phyloP scores from a whole-genome alignment of 164 flowering plant genomes.

The Platanus orientalis region DNA sequence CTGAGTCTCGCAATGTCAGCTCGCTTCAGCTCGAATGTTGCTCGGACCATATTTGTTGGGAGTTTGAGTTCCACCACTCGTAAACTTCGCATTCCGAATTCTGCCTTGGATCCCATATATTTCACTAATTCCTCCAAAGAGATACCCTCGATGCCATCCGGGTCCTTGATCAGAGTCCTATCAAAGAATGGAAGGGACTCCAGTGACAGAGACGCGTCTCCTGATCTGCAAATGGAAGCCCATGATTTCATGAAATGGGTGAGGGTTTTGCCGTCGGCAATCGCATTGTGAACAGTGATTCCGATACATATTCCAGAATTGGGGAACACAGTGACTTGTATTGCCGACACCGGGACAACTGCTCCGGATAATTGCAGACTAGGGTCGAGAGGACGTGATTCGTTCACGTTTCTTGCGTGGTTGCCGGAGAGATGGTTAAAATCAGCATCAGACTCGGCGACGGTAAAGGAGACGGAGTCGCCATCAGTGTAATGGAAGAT shows the following conservation, averaged over 20 bases:
- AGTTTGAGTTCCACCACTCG: neutral
- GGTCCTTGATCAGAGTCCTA: too few species aligned
- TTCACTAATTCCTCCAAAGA: slow-evolving; percentile 1
- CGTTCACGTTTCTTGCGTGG: neutral
- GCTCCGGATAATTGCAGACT: slow-evolving; percentile 4
- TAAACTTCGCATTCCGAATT: neutral
- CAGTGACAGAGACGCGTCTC: neutral
- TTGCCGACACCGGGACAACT: slow-evolving; percentile 13
- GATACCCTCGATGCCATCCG: neutral
- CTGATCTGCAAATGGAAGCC: slow-evolving; percentile 22
- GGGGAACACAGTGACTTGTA: slow-evolving; percentile 36
- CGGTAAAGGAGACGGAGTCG: slow-evolving; percentile 18
- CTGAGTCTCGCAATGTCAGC: slow-evolving; percentile 12
- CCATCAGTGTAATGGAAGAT: slow-evolving; percentile 4
- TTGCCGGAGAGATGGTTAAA: neutral
- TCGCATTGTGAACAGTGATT: slow-evolving; percentile 19
- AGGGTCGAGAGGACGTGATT: slow-evolving; percentile 14
- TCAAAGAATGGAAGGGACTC: neutral
- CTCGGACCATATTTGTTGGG: slow-evolving; percentile 13
- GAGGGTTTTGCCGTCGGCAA: slow-evolving; percentile 26
- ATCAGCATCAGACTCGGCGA: slow-evolving; percentile 17
- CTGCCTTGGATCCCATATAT: too few species aligned
- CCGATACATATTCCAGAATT: slow-evolving; percentile 34
- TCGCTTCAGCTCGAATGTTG: slow-evolving; percentile 25
- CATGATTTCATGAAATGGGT: slow-evolving; percentile 31